Base-by-base conservation (phyloP, 2,329 filamentous ascomycete genomes). In the Neobulgaria alba region DNA sequence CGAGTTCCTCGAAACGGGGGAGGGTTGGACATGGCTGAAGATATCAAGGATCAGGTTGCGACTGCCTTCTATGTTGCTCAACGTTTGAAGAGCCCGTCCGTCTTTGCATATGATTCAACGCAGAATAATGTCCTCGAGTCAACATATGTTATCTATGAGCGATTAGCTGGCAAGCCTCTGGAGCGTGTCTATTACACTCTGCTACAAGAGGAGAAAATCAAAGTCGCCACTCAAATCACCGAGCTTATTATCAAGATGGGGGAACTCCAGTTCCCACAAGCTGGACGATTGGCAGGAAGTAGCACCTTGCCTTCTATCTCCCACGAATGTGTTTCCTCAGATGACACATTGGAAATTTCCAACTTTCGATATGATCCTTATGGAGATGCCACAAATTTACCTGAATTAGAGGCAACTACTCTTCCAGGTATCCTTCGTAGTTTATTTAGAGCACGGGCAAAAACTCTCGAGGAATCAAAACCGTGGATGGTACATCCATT, bases 41-140 rank as follows among this genome's bases (percentile, higher is more conserved):
- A 51, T 4, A 36, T 45, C 10, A 48, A 29, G 7, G 47, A 50
- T 29, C 47, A 53, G 30, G 43, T 50, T 31, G 35, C 43, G 2
- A 10, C 49, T 3, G 33, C 43, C 1, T 33, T 30, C 4, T 33
- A 46, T 41, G 31, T 50, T 8, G 39, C 45, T 1, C 14, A 40
- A 0, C 38, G 34, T 15, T n/a, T 50, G 7, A 29, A 10, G 5
- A 38, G 43, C 14, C 18, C 52, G 1, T 9, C 12, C 1, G 17
- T 52, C 9, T 3, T 29, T 19, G 49, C 41, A 2, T 53, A 38
- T 14, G 49, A 53, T 23, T n/a, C 38, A 2, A 51, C 47, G 2
- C 15, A 12, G 10, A 23, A 51, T 3, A 55, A 52, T 31, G 42
- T 39, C 4, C 38, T 55, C 5, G 23, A 10, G 3, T 39, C 23